phyloP scores from a whole-genome alignment of 768 basidiomycete genomes.

The Boletus rubroflammeus region DNA sequence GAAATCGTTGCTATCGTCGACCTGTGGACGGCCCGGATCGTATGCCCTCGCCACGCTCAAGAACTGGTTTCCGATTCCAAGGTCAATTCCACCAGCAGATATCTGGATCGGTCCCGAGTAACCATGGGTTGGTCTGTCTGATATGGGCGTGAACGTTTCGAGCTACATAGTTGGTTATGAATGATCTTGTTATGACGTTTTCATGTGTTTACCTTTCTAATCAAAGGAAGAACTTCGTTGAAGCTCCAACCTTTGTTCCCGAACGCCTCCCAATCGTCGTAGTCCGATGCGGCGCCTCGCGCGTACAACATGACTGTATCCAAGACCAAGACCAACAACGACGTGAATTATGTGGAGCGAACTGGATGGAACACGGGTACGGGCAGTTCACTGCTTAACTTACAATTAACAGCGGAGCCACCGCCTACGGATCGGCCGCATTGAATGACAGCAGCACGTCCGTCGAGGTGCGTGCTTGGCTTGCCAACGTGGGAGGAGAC shows the following conservation, averaged over 20 bases:
- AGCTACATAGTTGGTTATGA: constrained; percentile 44
- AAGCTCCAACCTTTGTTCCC: constrained; percentile 63
- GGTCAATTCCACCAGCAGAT: constrained; percentile 4
- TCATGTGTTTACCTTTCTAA: constrained; percentile 46
- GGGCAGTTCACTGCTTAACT: constrained; percentile 3
- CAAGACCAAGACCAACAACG: background rate
- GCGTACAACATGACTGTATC: constrained; percentile 47
- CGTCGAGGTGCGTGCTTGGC: constrained; percentile 42
- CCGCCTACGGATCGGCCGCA: constrained; percentile 56
- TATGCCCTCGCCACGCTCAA: constrained; percentile 43
- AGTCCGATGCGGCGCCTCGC: constrained; percentile 59
- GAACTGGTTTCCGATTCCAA: constrained; percentile 37
- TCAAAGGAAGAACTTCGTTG: constrained; percentile 50
- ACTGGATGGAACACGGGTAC: background rate
- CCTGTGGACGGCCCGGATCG: constrained; percentile 43
- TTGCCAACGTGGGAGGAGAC: constrained; percentile 40
- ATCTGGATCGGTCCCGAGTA: constrained; percentile 32
- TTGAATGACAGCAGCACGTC: constrained; percentile 43
- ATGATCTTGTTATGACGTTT: background rate
- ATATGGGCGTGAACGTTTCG: constrained; percentile 34
- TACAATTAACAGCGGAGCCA: constrained; percentile 61
- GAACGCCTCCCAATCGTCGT: constrained; percentile 53
- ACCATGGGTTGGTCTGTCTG: constrained; percentile 36
- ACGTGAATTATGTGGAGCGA: background rate
- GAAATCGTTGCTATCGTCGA: constrained; percentile 50